Evolutionary conservation across 2,329 filamentous ascomycete species (phyloP).

Genomic region (Cephalotrichum gorgonifer): DNA sequence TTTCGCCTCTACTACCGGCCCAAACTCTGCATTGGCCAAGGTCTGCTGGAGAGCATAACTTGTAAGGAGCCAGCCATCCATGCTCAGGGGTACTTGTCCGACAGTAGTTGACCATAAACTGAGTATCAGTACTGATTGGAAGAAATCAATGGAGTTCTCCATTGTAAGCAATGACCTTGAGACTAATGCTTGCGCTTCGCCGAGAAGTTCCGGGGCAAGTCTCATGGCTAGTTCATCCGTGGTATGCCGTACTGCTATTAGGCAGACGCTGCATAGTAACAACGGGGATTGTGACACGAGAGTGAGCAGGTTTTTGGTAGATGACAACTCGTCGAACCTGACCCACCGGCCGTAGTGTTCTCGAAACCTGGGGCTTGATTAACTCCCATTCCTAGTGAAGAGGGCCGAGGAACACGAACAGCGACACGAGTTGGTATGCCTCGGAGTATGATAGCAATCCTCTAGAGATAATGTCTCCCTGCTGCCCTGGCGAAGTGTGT

Average conservation of each 20-base stretch:
- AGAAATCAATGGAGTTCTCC: conserved; percentile 12
- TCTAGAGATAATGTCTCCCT: conserved; percentile 11
- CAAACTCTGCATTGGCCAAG: conserved; percentile 12
- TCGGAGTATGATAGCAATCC: conserved; percentile 9
- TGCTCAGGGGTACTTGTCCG: conserved; percentile 15
- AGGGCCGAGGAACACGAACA: conserved; percentile 9
- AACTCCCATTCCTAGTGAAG: background rate
- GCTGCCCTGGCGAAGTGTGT: background rate
- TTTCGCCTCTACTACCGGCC: background rate
- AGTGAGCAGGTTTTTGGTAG: conserved; percentile 7
- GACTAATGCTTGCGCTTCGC: conserved; percentile 13
- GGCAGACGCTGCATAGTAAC: conserved; percentile 14
- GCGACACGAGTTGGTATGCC: conserved; percentile 10
- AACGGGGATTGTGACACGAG: conserved; percentile 10
- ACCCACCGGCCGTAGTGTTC: conserved; percentile 17
- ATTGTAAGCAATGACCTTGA: conserved; percentile 9
- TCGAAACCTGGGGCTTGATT: conserved; percentile 11
- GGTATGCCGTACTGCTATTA: conserved; percentile 15
- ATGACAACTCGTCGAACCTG: conserved; percentile 10
- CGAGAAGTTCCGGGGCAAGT: conserved; percentile 13
- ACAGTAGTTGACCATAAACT: conserved; percentile 18
- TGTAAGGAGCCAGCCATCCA: conserved; percentile 17
- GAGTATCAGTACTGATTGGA: conserved; percentile 14
- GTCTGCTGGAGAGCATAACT: conserved; percentile 16
- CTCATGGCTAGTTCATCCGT: conserved; percentile 12